Conservation (phyloP, 2,329 filamentous ascomycete genomes). For the Apiospora hydei region DNA sequence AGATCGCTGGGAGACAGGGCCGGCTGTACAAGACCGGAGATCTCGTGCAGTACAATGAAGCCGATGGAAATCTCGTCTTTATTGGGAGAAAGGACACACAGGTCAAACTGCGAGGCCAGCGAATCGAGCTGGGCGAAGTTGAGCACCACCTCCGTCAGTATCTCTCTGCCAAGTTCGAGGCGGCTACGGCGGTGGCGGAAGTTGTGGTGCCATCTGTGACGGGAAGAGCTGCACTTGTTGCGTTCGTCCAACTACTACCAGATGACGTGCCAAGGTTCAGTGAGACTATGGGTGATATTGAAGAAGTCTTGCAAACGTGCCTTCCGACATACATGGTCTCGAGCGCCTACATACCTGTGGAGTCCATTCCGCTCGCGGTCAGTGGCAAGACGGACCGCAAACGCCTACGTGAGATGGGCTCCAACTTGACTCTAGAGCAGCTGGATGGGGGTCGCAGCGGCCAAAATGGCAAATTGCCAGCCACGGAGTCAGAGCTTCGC, state of each 20-base stretch:
- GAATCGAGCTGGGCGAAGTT: constrained; percentile 24
- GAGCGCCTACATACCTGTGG: constrained; percentile 8
- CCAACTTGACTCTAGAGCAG: background rate
- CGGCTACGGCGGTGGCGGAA: background rate
- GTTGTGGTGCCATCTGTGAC: background rate
- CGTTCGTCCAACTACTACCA: background rate
- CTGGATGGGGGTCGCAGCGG: background rate
- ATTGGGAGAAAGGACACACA: constrained; percentile 24
- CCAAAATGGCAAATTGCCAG: background rate
- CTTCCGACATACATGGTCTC: constrained; percentile 10
- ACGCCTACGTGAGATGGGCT: constrained; percentile 6
- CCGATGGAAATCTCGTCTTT: background rate
- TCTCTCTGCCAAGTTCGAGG: background rate
- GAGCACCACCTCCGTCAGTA: constrained; percentile 3
- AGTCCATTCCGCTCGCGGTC: background rate
- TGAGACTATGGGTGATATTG: background rate
- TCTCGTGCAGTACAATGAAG: background rate
- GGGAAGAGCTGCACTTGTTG: background rate
- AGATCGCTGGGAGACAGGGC: background rate
- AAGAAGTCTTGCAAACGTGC: background rate
- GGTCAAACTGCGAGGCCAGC: constrained; percentile 23
- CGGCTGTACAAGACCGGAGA: constrained; percentile 25
- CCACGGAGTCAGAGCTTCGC: background rate
- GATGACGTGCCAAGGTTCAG: background rate
- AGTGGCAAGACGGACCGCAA: constrained; percentile 23